Base-by-base conservation (phyloP, 805 yeast species). In the Nakazawaea ambrosiae region DNA sequence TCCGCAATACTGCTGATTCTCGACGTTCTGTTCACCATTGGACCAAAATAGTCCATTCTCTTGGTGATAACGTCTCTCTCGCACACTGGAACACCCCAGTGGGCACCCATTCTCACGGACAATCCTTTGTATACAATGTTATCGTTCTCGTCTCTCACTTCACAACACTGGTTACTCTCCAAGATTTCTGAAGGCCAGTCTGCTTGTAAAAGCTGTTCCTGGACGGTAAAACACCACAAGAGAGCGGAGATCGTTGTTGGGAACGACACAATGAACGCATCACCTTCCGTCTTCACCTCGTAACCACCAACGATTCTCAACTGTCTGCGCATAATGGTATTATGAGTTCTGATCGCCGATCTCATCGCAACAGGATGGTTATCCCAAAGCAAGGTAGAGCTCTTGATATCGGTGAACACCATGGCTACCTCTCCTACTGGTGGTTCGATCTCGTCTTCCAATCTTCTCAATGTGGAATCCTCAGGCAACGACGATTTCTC, bases 221-320 rank as follows among this genome's bases (percentile, higher is more conserved):
- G 99, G 5, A 90, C 96, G 33, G 84, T 81, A 56, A 89, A 79
- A 65, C 97, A 87, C 97, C 98, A 92, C 26, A 87, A 67, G 44
- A 92, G 65, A 0, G 97, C 97, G 15, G 90, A 71, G 0, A 90
- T 75, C 1, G 95, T 90, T 0, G 95, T 81, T 0, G 96, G 95
- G 58, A 92, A 92, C 10, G 97, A 86, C 11, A 92, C 97, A 86
- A 92, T 89, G 50, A 92, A 92, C 0, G 98, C 96, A 68, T 92
- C 99, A 54, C 99, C 99, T 75, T 92, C 99, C 2, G 97, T 92
- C 57, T 92, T 92, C 20, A 92, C 98, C 57, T 92, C 99, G 55
- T 92, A 92, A 2, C 98, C 99, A 25, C 97, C 97, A 53, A 85
- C 86, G 33, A 89, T 80, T 48, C 96, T 73, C 45, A 92, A 63